Evolutionary conservation across 1,284 basidiomycete genomes (phyloP).

Genomic region (Phlebopus sp.): DNA sequence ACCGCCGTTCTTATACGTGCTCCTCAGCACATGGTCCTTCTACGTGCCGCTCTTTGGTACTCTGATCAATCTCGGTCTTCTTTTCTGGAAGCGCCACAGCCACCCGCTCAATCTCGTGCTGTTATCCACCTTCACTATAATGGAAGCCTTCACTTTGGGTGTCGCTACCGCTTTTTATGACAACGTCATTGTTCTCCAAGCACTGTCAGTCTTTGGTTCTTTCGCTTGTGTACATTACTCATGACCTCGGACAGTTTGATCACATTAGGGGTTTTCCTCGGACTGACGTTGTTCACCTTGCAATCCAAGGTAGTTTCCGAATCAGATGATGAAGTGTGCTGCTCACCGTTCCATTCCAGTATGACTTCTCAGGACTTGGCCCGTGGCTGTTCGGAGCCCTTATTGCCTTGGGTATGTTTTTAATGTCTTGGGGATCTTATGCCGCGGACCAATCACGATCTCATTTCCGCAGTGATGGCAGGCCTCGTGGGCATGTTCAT

Average conservation of each 20-base stretch:
- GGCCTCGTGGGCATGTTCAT: conserved; percentile 78
- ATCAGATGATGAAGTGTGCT: background rate
- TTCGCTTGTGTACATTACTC: conserved; percentile 11
- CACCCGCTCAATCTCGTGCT: conserved; percentile 81
- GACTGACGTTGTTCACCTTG: conserved; percentile 82
- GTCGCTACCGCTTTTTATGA: conserved; percentile 76
- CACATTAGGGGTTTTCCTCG: conserved; percentile 84
- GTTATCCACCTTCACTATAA: conserved; percentile 72
- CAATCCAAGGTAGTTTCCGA: conserved; percentile 59
- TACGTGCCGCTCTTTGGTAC: conserved; percentile 75
- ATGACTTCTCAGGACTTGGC: conserved; percentile 84
- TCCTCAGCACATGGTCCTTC: conserved; percentile 64
- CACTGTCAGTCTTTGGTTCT: conserved; percentile 52
- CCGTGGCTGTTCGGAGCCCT: conserved; percentile 81
- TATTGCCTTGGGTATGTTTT: conserved; percentile 60
- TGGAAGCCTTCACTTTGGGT: conserved; percentile 81
- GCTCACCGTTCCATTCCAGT: conserved; percentile 41
- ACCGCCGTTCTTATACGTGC: conserved; percentile 4
- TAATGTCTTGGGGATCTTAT: background rate
- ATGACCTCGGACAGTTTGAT: conserved; percentile 52
- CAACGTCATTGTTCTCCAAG: conserved; percentile 78
- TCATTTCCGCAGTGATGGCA: conserved; percentile 54
- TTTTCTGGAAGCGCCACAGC: conserved; percentile 87
- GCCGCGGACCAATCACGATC: conserved; percentile 7
- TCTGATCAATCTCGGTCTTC: conserved; percentile 68